Evolutionary conservation across 495 filamentous ascomycete species (phyloP).

Genomic region (Aspergillus heteromorphus): DNA sequence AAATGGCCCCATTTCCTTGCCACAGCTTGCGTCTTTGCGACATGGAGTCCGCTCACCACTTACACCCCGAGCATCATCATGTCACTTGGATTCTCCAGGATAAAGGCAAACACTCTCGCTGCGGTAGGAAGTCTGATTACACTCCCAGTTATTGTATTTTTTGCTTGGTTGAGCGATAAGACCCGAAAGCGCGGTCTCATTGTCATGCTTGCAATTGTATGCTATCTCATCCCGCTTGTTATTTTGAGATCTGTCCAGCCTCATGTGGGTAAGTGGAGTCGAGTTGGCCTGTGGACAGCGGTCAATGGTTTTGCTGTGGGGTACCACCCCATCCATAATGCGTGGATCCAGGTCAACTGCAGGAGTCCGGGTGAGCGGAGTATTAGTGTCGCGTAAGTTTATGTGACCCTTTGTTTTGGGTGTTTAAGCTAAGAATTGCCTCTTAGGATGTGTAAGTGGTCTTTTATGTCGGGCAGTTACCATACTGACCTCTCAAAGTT

Average conservation of each 20-base stretch:
- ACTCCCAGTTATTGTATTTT: slow-evolving; percentile 26
- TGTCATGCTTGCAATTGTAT: slow-evolving; percentile 20
- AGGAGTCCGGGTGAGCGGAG: slow-evolving; percentile 21
- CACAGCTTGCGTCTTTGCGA: slow-evolving; percentile 31
- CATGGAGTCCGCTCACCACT: slow-evolving; percentile 31
- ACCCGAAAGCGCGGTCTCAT: slow-evolving; percentile 17
- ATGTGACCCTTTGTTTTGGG: background rate
- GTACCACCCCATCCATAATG: slow-evolving; percentile 34
- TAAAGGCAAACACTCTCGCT: slow-evolving; percentile 29
- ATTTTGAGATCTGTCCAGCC: slow-evolving; percentile 11
- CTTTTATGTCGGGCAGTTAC: background rate
- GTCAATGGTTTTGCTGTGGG: slow-evolving; percentile 28
- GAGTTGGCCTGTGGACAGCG: slow-evolving; percentile 26
- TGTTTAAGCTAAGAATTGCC: background rate
- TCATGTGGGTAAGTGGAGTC: slow-evolving; percentile 18
- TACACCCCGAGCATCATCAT: slow-evolving; percentile 36
- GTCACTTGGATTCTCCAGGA: slow-evolving; percentile 26
- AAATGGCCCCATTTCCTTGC: slow-evolving; percentile 34
- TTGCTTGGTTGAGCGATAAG: slow-evolving; percentile 26
- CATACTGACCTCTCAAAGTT: slow-evolving; percentile 10
- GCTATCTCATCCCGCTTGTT: slow-evolving; percentile 20
- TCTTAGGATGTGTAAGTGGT: slow-evolving; percentile 27
- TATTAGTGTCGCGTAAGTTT: slow-evolving; percentile 27
- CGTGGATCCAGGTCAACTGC: slow-evolving; percentile 32
- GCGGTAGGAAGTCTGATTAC: slow-evolving; percentile 29